Evolutionary conservation across 352 stramenopile species (phyloP), one percentile per base, ranked within the genome.

Genomic region (Pythium pyrilobum): DNA sequence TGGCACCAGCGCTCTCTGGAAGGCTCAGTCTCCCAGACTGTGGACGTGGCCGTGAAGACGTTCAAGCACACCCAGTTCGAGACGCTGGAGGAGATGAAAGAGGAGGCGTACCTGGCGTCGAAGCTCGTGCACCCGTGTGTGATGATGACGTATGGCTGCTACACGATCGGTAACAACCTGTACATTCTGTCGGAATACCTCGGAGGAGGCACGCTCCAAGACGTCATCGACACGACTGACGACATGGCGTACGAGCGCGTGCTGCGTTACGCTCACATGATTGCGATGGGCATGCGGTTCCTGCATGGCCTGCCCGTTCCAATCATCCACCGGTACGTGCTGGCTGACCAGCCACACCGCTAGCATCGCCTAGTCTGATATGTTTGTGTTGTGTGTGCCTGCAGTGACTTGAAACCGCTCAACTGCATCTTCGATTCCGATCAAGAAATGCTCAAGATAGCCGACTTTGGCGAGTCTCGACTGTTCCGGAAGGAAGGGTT

Each of bases 161-260:
- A 88, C 56, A 92, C 81, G 11, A 87, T 64, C 27, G 78, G 78
- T 4, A 87, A 74, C 45, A 86, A 87, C 62, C 62, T 92, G 48
- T 89, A 89, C 63, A 85, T 92, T 42, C 76, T 92, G 59, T 92
- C 81, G 41, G 81, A 92, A 41, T 89, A 86, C 52, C 65, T 92
- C 16, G 81, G 81, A 9, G 81, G 78, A 20, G 81, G 81, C n/a
- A 92, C 81, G n/a, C 62, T 92, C 21, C 81, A 92, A 61, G 71
- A 92, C 39, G 42, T 87, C 27, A 72, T 92, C 31, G 81, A 89
- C 41, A 55, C 71, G 9, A 76, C 55, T 18, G 59, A 62, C 1
- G 56, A 56, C 4, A 48, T 92, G 39, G 66, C 76, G 15, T 92
- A 92, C 38, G 78, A 84, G 29, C 74, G 69, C 28, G 73, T 76